These are phyloP conservation scores for Psilocybe azurescens DNA, from an alignment of 768 basidiomycete genomes.

Conservation along the genomic window DNA sequence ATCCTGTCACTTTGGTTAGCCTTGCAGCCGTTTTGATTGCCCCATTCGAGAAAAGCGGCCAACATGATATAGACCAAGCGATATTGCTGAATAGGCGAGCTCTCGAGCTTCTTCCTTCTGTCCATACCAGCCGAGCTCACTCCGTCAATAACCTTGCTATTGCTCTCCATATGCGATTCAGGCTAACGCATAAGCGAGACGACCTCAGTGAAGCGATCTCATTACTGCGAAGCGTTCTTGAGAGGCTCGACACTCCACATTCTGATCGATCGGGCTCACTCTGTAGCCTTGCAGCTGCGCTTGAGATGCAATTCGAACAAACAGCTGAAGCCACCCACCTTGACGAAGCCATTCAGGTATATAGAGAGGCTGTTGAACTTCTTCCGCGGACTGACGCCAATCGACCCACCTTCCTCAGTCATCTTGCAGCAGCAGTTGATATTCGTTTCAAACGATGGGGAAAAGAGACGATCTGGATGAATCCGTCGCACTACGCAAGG, in stretches of 20 bases:
- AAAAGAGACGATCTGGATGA: not conserved
- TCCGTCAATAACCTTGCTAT: not conserved
- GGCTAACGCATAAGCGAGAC: not conserved
- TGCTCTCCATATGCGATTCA: not conserved
- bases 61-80: slow-evolving; percentile 11
- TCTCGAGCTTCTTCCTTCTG: not conserved
- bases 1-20: not conserved
- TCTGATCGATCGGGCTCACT: slow-evolving; percentile 1
- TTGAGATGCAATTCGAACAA: slow-evolving; percentile 4
- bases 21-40: not conserved
- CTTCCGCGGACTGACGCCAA: not conserved
- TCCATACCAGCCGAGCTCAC: not conserved
- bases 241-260: not conserved
- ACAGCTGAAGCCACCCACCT: not conserved
- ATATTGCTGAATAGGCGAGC: slow-evolving; percentile 10
- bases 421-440: not conserved
- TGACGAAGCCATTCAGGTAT: not conserved
- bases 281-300: slow-evolving; percentile 1
- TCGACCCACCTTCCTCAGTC: not conserved
- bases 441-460: not conserved
- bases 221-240: not conserved
- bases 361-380: slow-evolving; percentile 1
- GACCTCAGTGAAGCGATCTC: not conserved
- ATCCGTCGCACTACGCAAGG: not conserved
- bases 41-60: not conserved